These are phyloP conservation scores for Bipolaris victoriae DNA, from an alignment of 2,329 filamentous ascomycete genomes.

Conservation along the genomic window DNA sequence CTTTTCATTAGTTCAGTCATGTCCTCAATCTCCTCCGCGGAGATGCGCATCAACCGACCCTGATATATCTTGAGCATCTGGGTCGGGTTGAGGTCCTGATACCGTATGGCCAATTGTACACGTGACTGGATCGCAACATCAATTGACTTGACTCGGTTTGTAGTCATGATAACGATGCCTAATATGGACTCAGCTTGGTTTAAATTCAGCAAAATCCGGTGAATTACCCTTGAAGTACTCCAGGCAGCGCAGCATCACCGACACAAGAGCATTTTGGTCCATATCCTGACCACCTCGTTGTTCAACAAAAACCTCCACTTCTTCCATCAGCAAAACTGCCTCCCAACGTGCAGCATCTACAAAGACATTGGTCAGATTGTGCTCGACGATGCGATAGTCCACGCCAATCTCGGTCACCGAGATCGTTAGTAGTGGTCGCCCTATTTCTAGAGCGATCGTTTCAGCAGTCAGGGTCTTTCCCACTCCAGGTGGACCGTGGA, in stretches of 20 bases:
- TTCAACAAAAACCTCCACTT: not conserved
- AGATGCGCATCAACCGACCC: too few species aligned
- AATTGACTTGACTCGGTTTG: not conserved
- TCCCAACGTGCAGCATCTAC: not conserved
- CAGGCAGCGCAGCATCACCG: not conserved
- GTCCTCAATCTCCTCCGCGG: too few species aligned
- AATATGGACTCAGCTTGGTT: too few species aligned
- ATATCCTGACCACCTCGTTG: not conserved
- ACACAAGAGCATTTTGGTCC: constrained; percentile 2
- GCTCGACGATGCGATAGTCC: not conserved
- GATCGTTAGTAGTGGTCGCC: not conserved
- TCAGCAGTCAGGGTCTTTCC: not conserved
- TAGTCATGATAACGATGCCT: not conserved
- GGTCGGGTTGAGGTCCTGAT: too few species aligned
- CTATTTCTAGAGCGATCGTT: not conserved
- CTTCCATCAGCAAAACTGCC: not conserved
- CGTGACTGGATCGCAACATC: not conserved
- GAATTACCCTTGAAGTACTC: not conserved
- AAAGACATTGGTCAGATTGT: not conserved
- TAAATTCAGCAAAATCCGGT: too few species aligned
- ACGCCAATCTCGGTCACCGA: not conserved
- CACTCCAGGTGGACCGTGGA: not conserved
- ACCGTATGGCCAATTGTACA: not conserved
- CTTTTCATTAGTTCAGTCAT: too few species aligned
- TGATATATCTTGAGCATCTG: too few species aligned